Evolutionary conservation across 768 basidiomycete species (phyloP), one percentile per base, ranked within the genome.

Genomic region (Suillus hirtellus): DNA sequence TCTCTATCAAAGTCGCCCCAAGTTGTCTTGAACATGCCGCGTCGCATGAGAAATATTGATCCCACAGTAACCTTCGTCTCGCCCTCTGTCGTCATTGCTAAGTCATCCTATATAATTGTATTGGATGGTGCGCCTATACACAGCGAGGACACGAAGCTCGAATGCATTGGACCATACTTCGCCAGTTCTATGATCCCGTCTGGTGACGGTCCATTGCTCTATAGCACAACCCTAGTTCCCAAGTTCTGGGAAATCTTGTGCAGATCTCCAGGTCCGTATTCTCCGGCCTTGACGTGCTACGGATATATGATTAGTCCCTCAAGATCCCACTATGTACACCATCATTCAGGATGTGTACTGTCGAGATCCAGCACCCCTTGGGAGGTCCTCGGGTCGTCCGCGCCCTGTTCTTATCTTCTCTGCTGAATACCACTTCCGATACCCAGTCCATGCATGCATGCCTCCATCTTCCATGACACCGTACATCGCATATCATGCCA

Each of bases 51-150:
- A 10, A 74, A 80, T 46, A 89, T 91, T 66, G 86, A 90, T 68
- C 87, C 89, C 0, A 86, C 85, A 2, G 80, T 90, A 37, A 87
- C 89, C n/a, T 85, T 91, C 66, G 70, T 83, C 34, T 84, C 88
- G 6, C 79, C 73, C 1, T 73, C 79, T 2, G 69, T 77, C 4
- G 76, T 88, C 44, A 70, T 75, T 14, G 86, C 86, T 34, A 79
- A 80, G 38, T 87, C 86, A 0, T 78, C 78, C 38, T 89, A 84
- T 75, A 80, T 79, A 0, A 84, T 90, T 14, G 81, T 82, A 66
- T 69, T 78, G 11, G 80, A 81, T 63, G 84, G 80, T 12, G 75
- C 74, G 73, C n/a, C 44, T 1, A 46, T 46, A 46, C 44, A 46
- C 44, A 46, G 4, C 44, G 44, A 46, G 44, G 44, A 73, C 31